These are phyloP conservation scores for Trametes cubensis DNA, from an alignment of 768 basidiomycete genomes.

Conservation along the genomic window DNA sequence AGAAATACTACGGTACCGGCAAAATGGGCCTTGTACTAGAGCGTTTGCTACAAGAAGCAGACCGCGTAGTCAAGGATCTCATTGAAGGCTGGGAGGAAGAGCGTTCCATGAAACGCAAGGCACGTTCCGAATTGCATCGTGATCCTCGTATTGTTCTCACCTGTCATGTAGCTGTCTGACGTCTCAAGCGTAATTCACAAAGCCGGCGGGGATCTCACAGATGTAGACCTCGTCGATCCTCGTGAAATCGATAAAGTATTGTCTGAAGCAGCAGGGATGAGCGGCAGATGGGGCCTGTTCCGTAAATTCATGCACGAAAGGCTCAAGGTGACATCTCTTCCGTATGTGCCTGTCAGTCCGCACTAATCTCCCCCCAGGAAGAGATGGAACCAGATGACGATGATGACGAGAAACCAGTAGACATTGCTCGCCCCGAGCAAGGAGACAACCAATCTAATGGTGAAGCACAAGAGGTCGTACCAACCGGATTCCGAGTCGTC, in stretches of 20 bases:
- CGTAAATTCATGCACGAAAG: conserved; percentile 82
- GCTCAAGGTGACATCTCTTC: conserved; percentile 51
- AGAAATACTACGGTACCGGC: conserved; percentile 93
- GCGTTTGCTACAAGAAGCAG: conserved; percentile 82
- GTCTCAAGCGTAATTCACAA: neutral
- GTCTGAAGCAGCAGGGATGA: conserved; percentile 89
- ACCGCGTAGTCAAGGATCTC: conserved; percentile 75
- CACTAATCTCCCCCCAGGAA: conserved; percentile 25
- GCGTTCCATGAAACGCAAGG: conserved; percentile 79
- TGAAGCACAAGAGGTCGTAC: neutral
- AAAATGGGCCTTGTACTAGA: conserved; percentile 83
- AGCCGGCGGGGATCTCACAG: conserved; percentile 24
- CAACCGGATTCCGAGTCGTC: conserved; percentile 35
- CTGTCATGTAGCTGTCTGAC: conserved; percentile 17
- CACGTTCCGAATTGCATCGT: conserved; percentile 29
- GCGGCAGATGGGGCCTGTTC: conserved; percentile 90
- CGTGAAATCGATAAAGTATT: conserved; percentile 89
- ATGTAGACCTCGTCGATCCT: conserved; percentile 72
- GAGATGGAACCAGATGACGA: conserved; percentile 22
- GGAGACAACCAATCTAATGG: too few species aligned
- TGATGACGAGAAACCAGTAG: conserved; percentile 3
- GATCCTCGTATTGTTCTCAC: too few species aligned
- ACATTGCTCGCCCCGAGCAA: neutral
- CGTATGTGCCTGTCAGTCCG: neutral
- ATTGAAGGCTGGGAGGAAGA: conserved; percentile 92